These are phyloP conservation scores for Chrysochromulina parva DNA, from an alignment of 78 protist species.

Conservation along the genomic window DNA sequence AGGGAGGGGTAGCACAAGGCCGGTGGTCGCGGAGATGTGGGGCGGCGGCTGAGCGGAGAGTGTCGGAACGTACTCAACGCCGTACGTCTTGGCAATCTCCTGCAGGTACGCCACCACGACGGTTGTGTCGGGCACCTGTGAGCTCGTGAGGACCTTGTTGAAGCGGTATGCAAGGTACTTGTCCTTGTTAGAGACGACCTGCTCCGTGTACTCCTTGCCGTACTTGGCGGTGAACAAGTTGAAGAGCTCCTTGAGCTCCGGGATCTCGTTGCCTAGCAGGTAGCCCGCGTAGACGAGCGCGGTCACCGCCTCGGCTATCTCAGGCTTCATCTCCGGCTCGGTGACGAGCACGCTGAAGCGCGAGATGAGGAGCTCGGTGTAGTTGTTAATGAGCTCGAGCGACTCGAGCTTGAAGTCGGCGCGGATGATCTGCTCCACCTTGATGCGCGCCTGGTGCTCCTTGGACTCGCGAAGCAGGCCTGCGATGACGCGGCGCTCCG, in stretches of 20 bases:
- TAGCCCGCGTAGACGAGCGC: background rate
- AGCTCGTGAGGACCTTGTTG: background rate
- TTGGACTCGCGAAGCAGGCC: constrained; percentile 1
- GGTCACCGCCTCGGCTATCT: background rate
- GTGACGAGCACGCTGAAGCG: background rate
- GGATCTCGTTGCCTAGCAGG: background rate
- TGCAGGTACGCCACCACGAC: background rate
- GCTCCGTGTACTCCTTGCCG: background rate
- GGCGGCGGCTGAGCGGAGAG: too few species aligned
- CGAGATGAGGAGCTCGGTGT: background rate
- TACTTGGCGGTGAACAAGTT: background rate
- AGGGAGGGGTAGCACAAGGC: background rate
- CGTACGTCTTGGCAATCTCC: constrained; percentile 13
- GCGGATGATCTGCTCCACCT: constrained; percentile 21
- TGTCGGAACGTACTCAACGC: background rate
- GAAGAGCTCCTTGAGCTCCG: constrained; percentile 2
- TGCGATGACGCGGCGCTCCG: background rate
- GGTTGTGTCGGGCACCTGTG: background rate
- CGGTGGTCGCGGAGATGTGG: constrained; percentile 3
- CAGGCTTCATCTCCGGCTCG: background rate
- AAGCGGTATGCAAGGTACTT: background rate
- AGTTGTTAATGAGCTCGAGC: background rate
- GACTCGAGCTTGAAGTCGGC: constrained; percentile 15
- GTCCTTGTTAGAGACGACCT: background rate
- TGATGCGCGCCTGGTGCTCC: background rate